Evolutionary conservation across 257 asterid genomes (phyloP), one percentile per base, ranked within the genome.

Genomic region (Buddleja alternifolia): DNA sequence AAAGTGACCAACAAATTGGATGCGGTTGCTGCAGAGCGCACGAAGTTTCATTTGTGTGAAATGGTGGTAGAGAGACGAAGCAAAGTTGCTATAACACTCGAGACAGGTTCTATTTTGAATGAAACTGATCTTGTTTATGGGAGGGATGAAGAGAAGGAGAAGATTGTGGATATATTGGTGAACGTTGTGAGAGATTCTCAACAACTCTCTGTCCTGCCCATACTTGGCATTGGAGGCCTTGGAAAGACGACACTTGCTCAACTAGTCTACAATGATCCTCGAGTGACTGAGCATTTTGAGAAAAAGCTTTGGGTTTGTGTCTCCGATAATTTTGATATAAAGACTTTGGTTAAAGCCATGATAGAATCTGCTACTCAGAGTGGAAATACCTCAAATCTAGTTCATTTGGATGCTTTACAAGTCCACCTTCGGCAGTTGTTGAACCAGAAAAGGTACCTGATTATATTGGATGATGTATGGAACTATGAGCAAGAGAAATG

Each of bases 391-490:
- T 21, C 73, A 0, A 60, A 25, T 50, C 51, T 45, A 12, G 10
- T 1, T 36, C 16, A 45, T 6, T 36, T 74, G 55, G 82, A 72
- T 67, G 8, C 78, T 3, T 19, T 70, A 17, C 78, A 70, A 5
- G 44, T 63, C 2, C 24, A 54, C 19, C 76, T 80, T 4, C 17
- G 4, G 8, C 41, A 81, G 21, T 60, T 66, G 61, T 4, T 78
- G 54, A 42, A 51, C 23, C 61, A 63, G 6, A 75, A 78, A 45
- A 68, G 58, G 9, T 78, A 68, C 23, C 62, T 82, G 51, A 20
- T 81, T 0, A 74, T 76, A 7, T n/a, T 77, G 42, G 82, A 78
- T 56, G 82, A 81, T 75, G 81, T 81, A 0, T 81, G 83, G 83
- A 64, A 78, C 11, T 75, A 70, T 0, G 29, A 76, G 6, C 80